Base-by-base conservation (phyloP, 140 eudicot species). In the Flaveria floridana region DNA sequence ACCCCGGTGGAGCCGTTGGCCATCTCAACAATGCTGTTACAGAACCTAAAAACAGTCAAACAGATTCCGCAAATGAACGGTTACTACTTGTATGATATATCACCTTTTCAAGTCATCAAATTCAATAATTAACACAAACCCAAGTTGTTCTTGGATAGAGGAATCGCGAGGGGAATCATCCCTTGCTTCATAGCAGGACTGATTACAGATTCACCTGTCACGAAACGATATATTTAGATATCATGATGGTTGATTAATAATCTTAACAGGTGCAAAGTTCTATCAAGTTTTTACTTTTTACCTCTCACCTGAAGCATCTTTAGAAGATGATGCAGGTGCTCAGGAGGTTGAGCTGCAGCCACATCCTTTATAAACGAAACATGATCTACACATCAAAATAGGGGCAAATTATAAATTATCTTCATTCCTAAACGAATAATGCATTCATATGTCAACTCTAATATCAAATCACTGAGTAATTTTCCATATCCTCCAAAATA, bases 1-100 rank as follows among this genome's bases (percentile, higher is more conserved):
- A 95, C 99, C 99, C 95, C 55, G 92, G 77, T 67, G 99, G 99
- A 81, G 99, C 96, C 34, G 99, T 95, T 71, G 99, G 99, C 99
- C 99, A 95, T 74, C 99, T 88, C 73, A 95, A 81, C 75, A 91
- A 73, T 68, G 99, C 97, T 56, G 97, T 91, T 76, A 95, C 81
- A 76, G 88, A 79, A 71, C 96, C 99, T 91, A 77, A 25, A 82
- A 65, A 58, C n/a, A 58, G 34, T 58, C 65, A 58, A 68, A 61
- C 52, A 51, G 19, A 34, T 61, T 46, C 67, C 57, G 13, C 14
- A 50, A 63, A 28, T n/a, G 48, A 41, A 42, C 53, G 37, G 34
- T 30, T 42, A 52, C 41, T 25, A 3, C 15, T 63, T 47, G 3
- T 72, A 59, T 7, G 39, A 53, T 19, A 62, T 53, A 4, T 25